Percentiles rank a stretch among this genome's conserved stretches.
Conservation (phyloP, 1,139 yeast genomes). For the Taiozyma sp. region DNA sequence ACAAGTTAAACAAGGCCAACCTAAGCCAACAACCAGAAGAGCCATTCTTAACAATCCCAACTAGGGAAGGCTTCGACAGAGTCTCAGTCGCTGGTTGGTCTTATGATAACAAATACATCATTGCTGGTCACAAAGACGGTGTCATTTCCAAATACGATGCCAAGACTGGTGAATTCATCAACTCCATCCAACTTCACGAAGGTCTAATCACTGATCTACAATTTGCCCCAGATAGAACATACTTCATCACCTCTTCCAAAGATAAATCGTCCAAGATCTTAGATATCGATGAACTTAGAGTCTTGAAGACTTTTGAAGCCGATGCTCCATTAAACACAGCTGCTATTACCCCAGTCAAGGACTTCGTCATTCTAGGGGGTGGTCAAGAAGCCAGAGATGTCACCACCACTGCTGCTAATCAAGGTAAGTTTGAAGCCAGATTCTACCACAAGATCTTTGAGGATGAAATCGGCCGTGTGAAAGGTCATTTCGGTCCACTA, state of each 20-base stretch:
- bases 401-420: constrained; percentile 89
- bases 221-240: constrained; percentile 80
- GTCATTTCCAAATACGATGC: constrained; percentile 75
- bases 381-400: constrained; percentile 99
- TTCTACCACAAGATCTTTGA: constrained; percentile 92
- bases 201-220: constrained; percentile 83
- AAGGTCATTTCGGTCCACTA: constrained; percentile 98
- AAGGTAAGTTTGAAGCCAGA: constrained; percentile 96
- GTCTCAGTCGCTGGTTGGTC: constrained; percentile 90
- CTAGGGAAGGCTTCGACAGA: constrained; percentile 52
- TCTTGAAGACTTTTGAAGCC: constrained; percentile 72
- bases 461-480: constrained; percentile 95
- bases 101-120: constrained; percentile 62
- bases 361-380: constrained; percentile 92
- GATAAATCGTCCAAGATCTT: constrained; percentile 83
- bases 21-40: constrained; percentile 35
- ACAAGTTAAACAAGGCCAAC: constrained; percentile 47
- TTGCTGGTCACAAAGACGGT: constrained; percentile 90
- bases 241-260: constrained; percentile 88
- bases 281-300: constrained; percentile 69
- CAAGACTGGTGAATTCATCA: constrained; percentile 62
- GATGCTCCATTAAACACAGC: constrained; percentile 97
- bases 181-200: constrained; percentile 63
- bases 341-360: constrained; percentile 87
- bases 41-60: constrained; percentile 61